Evolutionary conservation across 805 yeast species (phyloP).

Genomic region (Metschnikowia dekortorum): DNA sequence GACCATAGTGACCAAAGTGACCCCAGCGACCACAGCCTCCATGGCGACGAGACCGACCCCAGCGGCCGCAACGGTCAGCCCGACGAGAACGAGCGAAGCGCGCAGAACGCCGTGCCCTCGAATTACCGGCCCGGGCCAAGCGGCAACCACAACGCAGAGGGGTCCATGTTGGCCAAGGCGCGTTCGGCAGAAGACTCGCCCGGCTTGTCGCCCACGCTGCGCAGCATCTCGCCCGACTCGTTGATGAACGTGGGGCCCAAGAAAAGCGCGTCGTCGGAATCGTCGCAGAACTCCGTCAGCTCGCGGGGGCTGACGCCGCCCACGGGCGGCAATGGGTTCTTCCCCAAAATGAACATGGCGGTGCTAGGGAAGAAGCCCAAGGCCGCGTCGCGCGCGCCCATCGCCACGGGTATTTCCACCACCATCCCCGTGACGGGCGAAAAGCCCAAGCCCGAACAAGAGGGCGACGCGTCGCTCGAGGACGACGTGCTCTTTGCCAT

Average conservation of each 20-base stretch:
- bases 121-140: too few relatives aligned
- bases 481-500: slow-evolving; percentile 75
- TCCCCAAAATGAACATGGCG: slow-evolving; percentile 5
- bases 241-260: slow-evolving; percentile 29
- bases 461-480: slow-evolving; percentile 55
- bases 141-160: neutral
- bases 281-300: slow-evolving; percentile 18
- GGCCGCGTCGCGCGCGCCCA: slow-evolving; percentile 42
- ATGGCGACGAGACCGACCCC: too few relatives aligned
- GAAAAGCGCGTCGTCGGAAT: slow-evolving; percentile 12
- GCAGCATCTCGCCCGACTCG: slow-evolving; percentile 43
- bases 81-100: too few relatives aligned
- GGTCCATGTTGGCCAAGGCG: neutral
- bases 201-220: slow-evolving; percentile 28
- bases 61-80: too few relatives aligned
- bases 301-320: slow-evolving; percentile 34
- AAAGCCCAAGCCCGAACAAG: slow-evolving; percentile 62
- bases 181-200: slow-evolving; percentile 10
- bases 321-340: slow-evolving; percentile 2
- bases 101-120: too few relatives aligned
- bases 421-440: slow-evolving; percentile 76
- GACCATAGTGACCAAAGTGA: neutral
- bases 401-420: slow-evolving; percentile 71
- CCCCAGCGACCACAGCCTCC: neutral
- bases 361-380: slow-evolving; percentile 27